Evolutionary conservation across 1,139 yeast genomes (phyloP), one percentile per base, ranked within the genome.

Genomic region (Zhuliangozyma blackwelliae): DNA sequence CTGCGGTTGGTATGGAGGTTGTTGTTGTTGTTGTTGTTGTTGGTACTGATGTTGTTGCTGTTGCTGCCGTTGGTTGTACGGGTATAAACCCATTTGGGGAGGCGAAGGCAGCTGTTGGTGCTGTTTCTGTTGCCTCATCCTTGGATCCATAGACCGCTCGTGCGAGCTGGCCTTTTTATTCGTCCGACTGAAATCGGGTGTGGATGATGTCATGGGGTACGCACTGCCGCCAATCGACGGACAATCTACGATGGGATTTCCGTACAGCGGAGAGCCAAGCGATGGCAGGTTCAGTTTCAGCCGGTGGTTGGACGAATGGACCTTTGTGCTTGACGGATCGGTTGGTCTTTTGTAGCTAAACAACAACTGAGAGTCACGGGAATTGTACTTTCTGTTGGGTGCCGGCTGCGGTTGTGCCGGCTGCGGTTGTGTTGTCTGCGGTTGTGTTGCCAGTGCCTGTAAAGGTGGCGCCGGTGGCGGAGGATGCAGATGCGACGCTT

Each of bases 301-400:
- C 40, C 13, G 29, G 19, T 13, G 35, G 26, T 7, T 32, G 23
- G 19, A 28, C 16, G 10, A n/a, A 11, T 30, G 20, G 12, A 7
- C 27, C 33, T 21, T 25, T 37, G 13, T 25, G 38, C 21, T 28
- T 28, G 19, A 22, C n/a, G 39, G 23, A 21, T 39, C 44, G 25
- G 13, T 36, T 23, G 49, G 47, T 23, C 38, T 56, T 32, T 57
- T 54, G 43, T 63, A 64, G 37, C 59, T 59, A 46, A 64, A 64
- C 30, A 65, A 50, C 30, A 58, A 41, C 41, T 61, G 68, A 3
- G 68, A 62, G 38, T 56, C 60, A 19, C 64, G 42, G 9, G 50
- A 47, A 36, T 52, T 51, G 20, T 40, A 40, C 21, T 36, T 43
- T 30, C 41, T 33, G 25, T 39, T 19, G 33, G 43, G 28, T 11